These are phyloP conservation scores for Epipyxis sp. DNA, from an alignment of 108 stramenopile genomes.

Conservation along the genomic window DNA sequence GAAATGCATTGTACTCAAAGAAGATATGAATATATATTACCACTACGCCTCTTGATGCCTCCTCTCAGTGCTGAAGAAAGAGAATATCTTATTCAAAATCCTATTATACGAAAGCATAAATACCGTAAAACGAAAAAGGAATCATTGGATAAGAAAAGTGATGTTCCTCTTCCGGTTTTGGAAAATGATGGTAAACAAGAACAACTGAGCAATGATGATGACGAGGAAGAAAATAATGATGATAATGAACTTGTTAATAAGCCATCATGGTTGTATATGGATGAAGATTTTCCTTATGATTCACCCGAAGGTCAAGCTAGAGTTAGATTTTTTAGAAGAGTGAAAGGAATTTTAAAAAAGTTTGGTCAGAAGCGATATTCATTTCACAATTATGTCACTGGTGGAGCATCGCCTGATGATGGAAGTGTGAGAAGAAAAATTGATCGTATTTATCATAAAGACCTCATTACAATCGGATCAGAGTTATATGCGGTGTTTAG, in stretches of 20 bases:
- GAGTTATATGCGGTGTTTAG: constrained; percentile 14
- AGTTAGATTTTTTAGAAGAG: neutral
- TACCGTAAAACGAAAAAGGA: neutral
- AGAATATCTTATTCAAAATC: no score
- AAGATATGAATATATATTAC: constrained; percentile 27
- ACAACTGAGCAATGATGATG: no score
- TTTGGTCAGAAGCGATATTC: neutral
- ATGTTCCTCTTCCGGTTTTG: no score
- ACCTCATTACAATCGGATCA: neutral
- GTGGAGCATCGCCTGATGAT: constrained; percentile 5
- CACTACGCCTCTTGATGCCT: constrained; percentile 1
- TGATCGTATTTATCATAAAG: constrained; percentile 28
- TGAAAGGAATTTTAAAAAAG: neutral
- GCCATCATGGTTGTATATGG: constrained; percentile 20
- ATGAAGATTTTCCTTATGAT: neutral
- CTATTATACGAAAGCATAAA: neutral
- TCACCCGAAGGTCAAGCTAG: neutral
- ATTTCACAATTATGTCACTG: constrained; percentile 18
- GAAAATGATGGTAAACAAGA: constrained; percentile 10
- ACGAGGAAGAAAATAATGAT: no score
- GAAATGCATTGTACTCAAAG: constrained; percentile 22
- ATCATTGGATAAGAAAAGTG: neutral
- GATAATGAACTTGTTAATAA: no score
- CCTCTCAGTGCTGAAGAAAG: neutral
- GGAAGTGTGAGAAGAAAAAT: neutral